phyloP scores from a whole-genome alignment of 2,329 filamentous ascomycete species.

The Xylariomycetidae sp. region DNA sequence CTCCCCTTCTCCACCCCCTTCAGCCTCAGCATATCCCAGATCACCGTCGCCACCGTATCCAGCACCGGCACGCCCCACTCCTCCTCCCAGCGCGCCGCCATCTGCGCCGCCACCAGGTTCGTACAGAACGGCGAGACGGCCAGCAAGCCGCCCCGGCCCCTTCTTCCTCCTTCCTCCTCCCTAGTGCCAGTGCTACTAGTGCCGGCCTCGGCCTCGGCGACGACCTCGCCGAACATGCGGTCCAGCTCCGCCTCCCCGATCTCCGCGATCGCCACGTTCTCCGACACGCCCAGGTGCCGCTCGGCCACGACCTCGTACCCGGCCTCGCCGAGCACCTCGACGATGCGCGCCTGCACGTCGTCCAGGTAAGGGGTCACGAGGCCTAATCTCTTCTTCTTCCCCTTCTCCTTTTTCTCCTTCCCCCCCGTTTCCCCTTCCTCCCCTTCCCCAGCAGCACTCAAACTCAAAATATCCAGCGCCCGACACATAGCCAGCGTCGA shows the following conservation, averaged over 20 bases:
- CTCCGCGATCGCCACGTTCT: constrained; percentile 34
- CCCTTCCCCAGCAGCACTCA: constrained; percentile 19
- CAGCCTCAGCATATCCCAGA: constrained; percentile 35
- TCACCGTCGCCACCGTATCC: constrained; percentile 37
- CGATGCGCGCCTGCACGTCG: constrained; percentile 34
- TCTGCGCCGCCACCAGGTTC: constrained; percentile 35
- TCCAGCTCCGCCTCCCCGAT: constrained; percentile 23
- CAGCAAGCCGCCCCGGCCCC: constrained; percentile 22
- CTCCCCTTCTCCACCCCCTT: constrained; percentile 23
- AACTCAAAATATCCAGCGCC: constrained; percentile 23
- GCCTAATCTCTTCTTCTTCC: constrained; percentile 27
- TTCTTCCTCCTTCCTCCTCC: too few relatives aligned
- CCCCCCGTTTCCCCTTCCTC: too few relatives aligned
- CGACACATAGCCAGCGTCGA: constrained; percentile 36
- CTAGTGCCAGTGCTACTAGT: too few relatives aligned
- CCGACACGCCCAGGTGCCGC: constrained; percentile 28
- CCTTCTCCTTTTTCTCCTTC: too few relatives aligned
- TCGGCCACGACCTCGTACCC: constrained; percentile 29
- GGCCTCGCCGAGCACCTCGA: constrained; percentile 27
- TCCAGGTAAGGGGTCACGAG: constrained; percentile 38
- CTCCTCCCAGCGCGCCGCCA: constrained; percentile 33
- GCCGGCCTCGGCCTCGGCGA: too few relatives aligned
- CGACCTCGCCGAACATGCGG: constrained; percentile 19
- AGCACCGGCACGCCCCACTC: constrained; percentile 28
- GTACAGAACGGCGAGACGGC: constrained; percentile 39